Conservation (phyloP, 1,284 basidiomycete species). For the Ustilago xerochloae region DNA sequence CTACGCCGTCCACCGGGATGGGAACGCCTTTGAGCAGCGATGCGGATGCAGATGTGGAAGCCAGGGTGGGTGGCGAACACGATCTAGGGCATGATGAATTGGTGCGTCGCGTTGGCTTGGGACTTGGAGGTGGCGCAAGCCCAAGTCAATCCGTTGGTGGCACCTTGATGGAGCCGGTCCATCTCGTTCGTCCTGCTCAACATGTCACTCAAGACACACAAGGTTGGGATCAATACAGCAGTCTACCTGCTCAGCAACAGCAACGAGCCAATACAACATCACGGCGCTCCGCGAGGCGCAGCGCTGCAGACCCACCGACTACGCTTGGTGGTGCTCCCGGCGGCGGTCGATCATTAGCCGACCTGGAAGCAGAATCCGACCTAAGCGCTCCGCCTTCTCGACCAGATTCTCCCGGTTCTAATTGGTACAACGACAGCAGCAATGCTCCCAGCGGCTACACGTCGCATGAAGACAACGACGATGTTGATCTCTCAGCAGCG, state of each 20-base stretch:
- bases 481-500: slow-evolving; percentile 10
- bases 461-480: slow-evolving; percentile 16
- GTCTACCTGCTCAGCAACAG: background rate
- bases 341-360: slow-evolving; percentile 31
- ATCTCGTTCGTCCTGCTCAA: slow-evolving; percentile 24
- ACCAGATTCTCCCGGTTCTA: slow-evolving; percentile 24
- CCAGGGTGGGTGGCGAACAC: too few species aligned
- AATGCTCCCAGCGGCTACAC: slow-evolving; percentile 9
- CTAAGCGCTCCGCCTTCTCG: slow-evolving; percentile 22
- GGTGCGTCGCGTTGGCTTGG: slow-evolving; percentile 24
- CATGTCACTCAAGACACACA: background rate
- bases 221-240: slow-evolving; percentile 1
- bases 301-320: background rate
- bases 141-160: background rate
- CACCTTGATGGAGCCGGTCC: slow-evolving; percentile 22
- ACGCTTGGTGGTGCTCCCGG: background rate
- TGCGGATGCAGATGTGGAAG: slow-evolving; percentile 2
- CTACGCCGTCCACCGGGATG: slow-evolving; percentile 39
- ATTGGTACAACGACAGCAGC: slow-evolving; percentile 6
- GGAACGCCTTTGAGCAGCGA: slow-evolving; percentile 40
- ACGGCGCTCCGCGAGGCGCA: background rate
- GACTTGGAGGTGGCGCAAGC: slow-evolving; percentile 1
- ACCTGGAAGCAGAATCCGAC: slow-evolving; percentile 38
- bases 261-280: background rate
- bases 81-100: slow-evolving; percentile 22